Percentiles rank a stretch among this genome's conserved stretches.
These are phyloP conservation scores for Polyrhizophydium stewartii DNA, from an alignment of 371 early-diverging fungal species.

Conservation along the genomic window DNA sequence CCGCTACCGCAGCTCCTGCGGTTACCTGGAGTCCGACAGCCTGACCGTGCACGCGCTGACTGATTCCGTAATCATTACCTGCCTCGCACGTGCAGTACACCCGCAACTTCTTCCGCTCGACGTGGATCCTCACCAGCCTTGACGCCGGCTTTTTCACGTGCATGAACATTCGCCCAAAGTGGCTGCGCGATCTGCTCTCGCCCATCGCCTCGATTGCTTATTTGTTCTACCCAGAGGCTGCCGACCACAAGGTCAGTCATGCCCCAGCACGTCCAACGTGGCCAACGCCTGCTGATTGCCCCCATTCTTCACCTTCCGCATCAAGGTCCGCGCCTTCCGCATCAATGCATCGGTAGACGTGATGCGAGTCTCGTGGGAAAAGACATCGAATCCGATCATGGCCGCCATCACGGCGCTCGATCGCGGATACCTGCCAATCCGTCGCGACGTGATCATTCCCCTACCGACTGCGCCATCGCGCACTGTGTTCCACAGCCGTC, in stretches of 20 bases:
- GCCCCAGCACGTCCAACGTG: neutral
- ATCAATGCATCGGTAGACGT: slow-evolving; percentile 79
- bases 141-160: slow-evolving; percentile 96
- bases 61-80: neutral
- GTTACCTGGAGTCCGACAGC: neutral
- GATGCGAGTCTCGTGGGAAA: slow-evolving; percentile 90
- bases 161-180: slow-evolving; percentile 70
- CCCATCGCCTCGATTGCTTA: slow-evolving; percentile 77
- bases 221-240: slow-evolving; percentile 79
- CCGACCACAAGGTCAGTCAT: slow-evolving; percentile 64
- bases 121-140: slow-evolving; percentile 85
- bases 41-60: neutral
- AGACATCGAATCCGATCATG: slow-evolving; percentile 59
- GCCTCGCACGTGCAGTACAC: slow-evolving; percentile 63
- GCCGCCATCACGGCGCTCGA: slow-evolving; percentile 21
- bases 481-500: slow-evolving; percentile 20
- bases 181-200: slow-evolving; percentile 69
- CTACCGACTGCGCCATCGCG: slow-evolving; percentile 40
- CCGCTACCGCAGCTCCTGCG: neutral
- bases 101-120: slow-evolving; percentile 86
- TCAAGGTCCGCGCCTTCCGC: slow-evolving; percentile 62
- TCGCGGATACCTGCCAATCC: slow-evolving; percentile 51
- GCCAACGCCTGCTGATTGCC: neutral
- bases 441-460: slow-evolving; percentile 50
- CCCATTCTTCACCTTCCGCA: neutral